A percentile compares a stretch with the other conserved stretches of the same genome.
Evolutionary conservation across 306 rosid genomes (phyloP).

Genomic region (Mucuna pruriens): DNA sequence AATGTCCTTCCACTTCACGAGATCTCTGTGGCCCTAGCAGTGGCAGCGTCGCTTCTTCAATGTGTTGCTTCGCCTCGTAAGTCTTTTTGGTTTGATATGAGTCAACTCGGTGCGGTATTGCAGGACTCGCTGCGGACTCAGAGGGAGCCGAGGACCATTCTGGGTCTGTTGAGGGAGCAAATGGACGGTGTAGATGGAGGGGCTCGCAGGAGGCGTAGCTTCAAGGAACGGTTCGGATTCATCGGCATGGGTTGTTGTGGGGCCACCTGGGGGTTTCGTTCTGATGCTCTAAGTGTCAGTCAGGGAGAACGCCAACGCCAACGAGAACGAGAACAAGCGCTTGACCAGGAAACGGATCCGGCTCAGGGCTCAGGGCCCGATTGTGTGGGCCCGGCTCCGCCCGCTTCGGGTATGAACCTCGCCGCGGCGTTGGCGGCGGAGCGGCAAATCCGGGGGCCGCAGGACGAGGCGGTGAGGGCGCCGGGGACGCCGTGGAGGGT

Average conservation of each 20-base stretch:
- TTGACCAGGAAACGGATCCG: neutral
- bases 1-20: constrained; percentile 56
- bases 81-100: constrained; percentile 44
- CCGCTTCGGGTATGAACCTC: constrained; percentile 77
- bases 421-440: constrained; percentile 96
- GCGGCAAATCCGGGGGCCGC: constrained; percentile 59
- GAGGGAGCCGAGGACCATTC: constrained; percentile 67
- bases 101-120: constrained; percentile 71
- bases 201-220: constrained; percentile 50
- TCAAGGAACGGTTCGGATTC: constrained; percentile 81
- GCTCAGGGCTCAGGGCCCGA: constrained; percentile 47
- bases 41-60: neutral
- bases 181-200: constrained; percentile 61
- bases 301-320: neutral
- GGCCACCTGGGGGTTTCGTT: constrained; percentile 70
- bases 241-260: constrained; percentile 86
- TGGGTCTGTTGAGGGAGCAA: constrained; percentile 66
- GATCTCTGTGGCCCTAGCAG: constrained; percentile 47
- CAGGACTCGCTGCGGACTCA: constrained; percentile 72
- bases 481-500: constrained; percentile 71
- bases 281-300: neutral
- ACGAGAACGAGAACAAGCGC: neutral
- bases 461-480: neutral
- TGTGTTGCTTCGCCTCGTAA: constrained; percentile 52
- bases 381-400: constrained; percentile 43